phyloP scores from a whole-genome alignment of 148 eudicot species.

The Cornus florida region DNA sequence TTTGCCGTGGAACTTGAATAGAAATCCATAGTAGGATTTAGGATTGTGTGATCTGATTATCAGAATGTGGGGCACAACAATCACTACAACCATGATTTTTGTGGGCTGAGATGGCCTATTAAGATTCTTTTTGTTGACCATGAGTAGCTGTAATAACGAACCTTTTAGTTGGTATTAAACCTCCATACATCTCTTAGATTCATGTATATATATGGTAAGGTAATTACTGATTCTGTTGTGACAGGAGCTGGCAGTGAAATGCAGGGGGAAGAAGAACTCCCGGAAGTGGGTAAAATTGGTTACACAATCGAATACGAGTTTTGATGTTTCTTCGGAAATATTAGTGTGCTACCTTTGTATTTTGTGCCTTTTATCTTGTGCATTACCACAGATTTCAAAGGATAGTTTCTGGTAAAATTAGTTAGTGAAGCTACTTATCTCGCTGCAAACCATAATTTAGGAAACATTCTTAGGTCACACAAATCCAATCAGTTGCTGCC shows the following conservation, averaged over 20 bases:
- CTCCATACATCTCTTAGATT: not conserved
- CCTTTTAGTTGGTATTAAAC: not conserved
- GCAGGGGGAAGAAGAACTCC: slow-evolving; percentile 66
- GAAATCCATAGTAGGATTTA: too few species aligned
- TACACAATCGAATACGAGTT: not conserved
- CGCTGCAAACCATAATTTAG: slow-evolving; percentile 31
- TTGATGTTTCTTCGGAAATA: not conserved
- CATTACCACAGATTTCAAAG: too few species aligned
- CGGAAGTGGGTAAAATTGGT: slow-evolving; percentile 71
- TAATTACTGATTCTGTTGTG: slow-evolving; percentile 3
- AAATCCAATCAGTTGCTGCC: slow-evolving; percentile 84
- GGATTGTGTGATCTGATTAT: too few species aligned
- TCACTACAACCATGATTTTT: not conserved
- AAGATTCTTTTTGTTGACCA: not conserved
- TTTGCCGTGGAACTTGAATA: not conserved
- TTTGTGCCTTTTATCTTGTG: slow-evolving; percentile 5
- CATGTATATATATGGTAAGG: not conserved
- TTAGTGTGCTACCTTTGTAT: not conserved
- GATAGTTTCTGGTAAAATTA: too few species aligned
- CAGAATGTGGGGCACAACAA: not conserved
- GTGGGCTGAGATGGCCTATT: not conserved
- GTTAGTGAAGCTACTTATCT: not conserved
- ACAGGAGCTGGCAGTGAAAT: slow-evolving; percentile 33
- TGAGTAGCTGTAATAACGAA: not conserved
- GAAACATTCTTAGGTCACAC: slow-evolving; percentile 96